Base-by-base conservation (phyloP, 306 rosid genomes). In the Begonia loranthoides region DNA sequence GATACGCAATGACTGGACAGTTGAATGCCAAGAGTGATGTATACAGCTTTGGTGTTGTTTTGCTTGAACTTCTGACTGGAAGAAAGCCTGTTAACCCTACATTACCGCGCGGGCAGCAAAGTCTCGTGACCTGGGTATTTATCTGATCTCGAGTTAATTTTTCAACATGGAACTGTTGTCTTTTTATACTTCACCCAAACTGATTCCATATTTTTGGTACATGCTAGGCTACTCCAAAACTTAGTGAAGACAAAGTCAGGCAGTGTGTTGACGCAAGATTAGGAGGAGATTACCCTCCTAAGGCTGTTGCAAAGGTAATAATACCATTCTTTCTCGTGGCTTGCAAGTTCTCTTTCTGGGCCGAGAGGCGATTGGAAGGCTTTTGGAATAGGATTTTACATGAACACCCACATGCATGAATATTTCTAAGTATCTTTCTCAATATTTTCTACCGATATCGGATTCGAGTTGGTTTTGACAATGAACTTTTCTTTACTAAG, bases 61-160 rank as follows among this genome's bases (percentile, higher is more conserved):
- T 87, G 56, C 88, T 87, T 55, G 94, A 87, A 68, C 96, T 87
- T 68, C 58, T 87, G 77, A 87, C 96, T 4, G 96, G 94, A 59
- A 66, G 94, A 66, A 87, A 87, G 61, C 96, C 96, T n/a, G 90
- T 87, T 58, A 94, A 87, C 78, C 96, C 73, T 66, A 87, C 96
- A 28, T 59, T 87, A 47, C 96, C 96, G 10, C 87, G 94, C 54
- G 96, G 94, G 45, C 90, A 87, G 70, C 96, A 83, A 70, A 87
- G 90, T 59, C 78, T 87, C 34, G 94, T 87, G 52, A 87, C 96
- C 65, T 87, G 94, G 94, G 96, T 87, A 87, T 22, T 17, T 47
- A 58, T 64, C 61, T 63, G 13, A 10, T 41, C 17, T 54, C 9
- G 12, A 33, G 47, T 43, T 43, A 10, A 11, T 43, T 2, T n/a